These are phyloP conservation scores for Mycena albidolilacea DNA, from an alignment of 768 basidiomycete species.

Conservation along the genomic window DNA sequence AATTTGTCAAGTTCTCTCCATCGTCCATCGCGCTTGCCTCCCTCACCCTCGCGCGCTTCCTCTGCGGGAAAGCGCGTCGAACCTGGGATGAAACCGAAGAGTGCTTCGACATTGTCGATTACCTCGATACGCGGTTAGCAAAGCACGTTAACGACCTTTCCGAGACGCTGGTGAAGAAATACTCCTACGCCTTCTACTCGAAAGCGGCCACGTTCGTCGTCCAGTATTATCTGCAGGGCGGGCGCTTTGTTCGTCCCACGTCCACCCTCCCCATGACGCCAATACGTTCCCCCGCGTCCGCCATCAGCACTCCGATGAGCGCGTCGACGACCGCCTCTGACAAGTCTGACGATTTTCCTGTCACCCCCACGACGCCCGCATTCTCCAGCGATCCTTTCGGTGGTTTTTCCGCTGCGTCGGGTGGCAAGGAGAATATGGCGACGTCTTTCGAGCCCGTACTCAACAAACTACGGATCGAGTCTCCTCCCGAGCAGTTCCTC, in stretches of 20 bases:
- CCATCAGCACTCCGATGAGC: constrained; percentile 82
- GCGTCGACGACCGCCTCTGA: constrained; percentile 82
- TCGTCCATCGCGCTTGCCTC: constrained; percentile 93
- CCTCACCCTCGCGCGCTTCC: constrained; percentile 88
- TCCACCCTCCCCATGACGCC: constrained; percentile 78
- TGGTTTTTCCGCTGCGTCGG: constrained; percentile 61
- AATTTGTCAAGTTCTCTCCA: constrained; percentile 89
- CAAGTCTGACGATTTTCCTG: constrained; percentile 86
- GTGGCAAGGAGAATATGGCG: constrained; percentile 87
- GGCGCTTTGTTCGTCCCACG: constrained; percentile 72
- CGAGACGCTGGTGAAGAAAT: constrained; percentile 97
- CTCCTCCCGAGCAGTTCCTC: constrained; percentile 80
- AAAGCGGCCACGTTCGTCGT: constrained; percentile 95
- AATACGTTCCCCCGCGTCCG: constrained; percentile 67
- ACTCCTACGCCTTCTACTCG: constrained; percentile 96
- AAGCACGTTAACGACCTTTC: constrained; percentile 94
- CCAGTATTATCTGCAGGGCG: constrained; percentile 94
- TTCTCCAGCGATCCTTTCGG: constrained; percentile 75
- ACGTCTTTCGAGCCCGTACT: constrained; percentile 80
- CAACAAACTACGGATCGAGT: constrained; percentile 79
- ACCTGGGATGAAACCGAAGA: constrained; percentile 89
- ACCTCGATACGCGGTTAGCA: constrained; percentile 88
- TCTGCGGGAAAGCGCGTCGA: constrained; percentile 85
- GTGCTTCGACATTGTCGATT: constrained; percentile 86
- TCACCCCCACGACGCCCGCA: constrained; percentile 83